Evolutionary conservation across 805 yeast genomes (phyloP).

Genomic region (Candida gorgasii): DNA sequence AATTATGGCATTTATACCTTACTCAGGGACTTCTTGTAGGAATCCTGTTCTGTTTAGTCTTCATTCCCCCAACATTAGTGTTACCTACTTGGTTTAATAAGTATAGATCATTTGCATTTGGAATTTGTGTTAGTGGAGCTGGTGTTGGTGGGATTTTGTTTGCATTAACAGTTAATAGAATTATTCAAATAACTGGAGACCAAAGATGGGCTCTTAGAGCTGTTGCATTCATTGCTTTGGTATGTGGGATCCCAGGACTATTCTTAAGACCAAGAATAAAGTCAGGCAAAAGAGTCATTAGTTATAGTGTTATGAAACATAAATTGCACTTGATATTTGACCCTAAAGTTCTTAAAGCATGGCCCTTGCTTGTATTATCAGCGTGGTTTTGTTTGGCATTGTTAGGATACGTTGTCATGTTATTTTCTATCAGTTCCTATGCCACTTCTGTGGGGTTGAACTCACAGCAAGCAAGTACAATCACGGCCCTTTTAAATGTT

Average conservation of each 20-base stretch:
- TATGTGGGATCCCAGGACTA: conserved; percentile 36
- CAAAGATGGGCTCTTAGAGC: conserved; percentile 47
- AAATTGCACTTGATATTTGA: conserved; percentile 38
- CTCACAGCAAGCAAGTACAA: conserved; percentile 29
- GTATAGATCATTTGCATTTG: conserved; percentile 47
- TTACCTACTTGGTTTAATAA: conserved; percentile 52
- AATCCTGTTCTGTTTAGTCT: conserved; percentile 45
- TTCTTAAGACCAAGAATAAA: conserved; percentile 49
- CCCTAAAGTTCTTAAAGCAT: conserved; percentile 24
- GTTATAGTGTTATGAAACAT: conserved; percentile 18
- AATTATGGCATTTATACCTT: conserved; percentile 51
- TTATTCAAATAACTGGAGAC: conserved; percentile 43
- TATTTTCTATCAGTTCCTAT: conserved; percentile 41
- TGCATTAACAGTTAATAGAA: conserved; percentile 42
- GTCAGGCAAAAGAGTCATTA: conserved; percentile 24
- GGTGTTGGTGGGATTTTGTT: conserved; percentile 53
- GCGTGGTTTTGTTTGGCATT: conserved; percentile 39
- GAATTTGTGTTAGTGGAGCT: conserved; percentile 49
- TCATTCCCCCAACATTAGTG: conserved; percentile 44
- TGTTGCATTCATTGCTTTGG: conserved; percentile 33
- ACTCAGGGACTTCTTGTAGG: conserved; percentile 56
- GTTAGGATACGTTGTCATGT: conserved; percentile 36
- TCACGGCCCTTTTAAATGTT: conserved; percentile 42
- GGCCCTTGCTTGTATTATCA: conserved; percentile 25
- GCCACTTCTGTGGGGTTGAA: conserved; percentile 47